Conservation (phyloP, 2,329 filamentous ascomycete species). For the Geosmithia morbida region DNA sequence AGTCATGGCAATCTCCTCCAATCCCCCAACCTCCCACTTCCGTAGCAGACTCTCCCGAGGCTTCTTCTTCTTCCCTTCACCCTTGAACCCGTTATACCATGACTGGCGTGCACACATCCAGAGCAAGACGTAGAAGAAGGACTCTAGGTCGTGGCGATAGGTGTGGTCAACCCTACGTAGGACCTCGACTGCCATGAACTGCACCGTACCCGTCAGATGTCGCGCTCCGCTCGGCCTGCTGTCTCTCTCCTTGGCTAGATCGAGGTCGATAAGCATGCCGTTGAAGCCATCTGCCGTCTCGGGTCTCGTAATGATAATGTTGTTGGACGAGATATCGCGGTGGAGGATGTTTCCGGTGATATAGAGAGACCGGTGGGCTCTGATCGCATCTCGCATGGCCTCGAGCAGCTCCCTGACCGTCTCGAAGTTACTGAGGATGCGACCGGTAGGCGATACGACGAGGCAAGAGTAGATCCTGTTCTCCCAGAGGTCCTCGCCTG, state of each 20-base stretch:
- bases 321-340: slow-evolving; percentile 19
- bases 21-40: neutral
- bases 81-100: slow-evolving; percentile 2
- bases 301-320: slow-evolving; percentile 19
- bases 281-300: slow-evolving; percentile 5
- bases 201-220: slow-evolving; percentile 13
- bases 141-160: slow-evolving; percentile 7
- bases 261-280: slow-evolving; percentile 18
- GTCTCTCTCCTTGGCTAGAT: slow-evolving; percentile 13
- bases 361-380: slow-evolving; percentile 19
- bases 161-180: slow-evolving; percentile 7
- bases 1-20: neutral
- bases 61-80: neutral
- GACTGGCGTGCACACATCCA: slow-evolving; percentile 5
- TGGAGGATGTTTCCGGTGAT: slow-evolving; percentile 17
- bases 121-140: slow-evolving; percentile 2
- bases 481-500: neutral
- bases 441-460: slow-evolving; percentile 4
- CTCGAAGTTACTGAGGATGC: slow-evolving; percentile 8
- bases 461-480: neutral
- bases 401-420: slow-evolving; percentile 16
- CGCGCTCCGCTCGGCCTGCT: slow-evolving; percentile 8
- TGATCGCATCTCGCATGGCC: slow-evolving; percentile 17
- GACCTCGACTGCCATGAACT: slow-evolving; percentile 19
- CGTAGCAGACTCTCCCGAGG: neutral